Evolutionary conservation across 257 asterid species (phyloP).

Genomic region (Solanum tacnaense): DNA sequence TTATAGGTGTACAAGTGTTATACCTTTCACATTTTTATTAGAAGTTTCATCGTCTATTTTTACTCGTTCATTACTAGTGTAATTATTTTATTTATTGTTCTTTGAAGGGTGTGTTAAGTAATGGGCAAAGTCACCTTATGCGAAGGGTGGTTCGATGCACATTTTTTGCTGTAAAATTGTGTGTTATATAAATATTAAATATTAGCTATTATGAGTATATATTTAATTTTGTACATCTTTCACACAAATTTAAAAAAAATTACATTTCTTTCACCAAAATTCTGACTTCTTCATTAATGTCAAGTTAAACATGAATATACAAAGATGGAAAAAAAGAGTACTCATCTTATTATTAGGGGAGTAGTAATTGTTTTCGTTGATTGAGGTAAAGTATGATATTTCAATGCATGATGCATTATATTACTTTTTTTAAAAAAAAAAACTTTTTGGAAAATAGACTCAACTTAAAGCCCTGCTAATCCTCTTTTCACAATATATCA

Average conservation of each 20-base stretch:
- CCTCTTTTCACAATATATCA: too few relatives aligned
- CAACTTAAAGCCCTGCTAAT: too few relatives aligned
- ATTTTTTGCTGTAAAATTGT: too few relatives aligned
- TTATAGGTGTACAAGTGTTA: background rate
- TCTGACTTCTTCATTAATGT: background rate
- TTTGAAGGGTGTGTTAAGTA: too few relatives aligned
- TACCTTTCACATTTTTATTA: background rate
- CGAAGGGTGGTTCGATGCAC: background rate
- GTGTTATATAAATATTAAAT: background rate
- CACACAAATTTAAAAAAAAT: too few relatives aligned
- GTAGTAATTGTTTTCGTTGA: background rate
- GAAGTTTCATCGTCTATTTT: background rate
- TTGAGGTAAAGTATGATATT: background rate
- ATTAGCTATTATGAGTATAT: too few relatives aligned
- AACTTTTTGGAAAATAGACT: background rate
- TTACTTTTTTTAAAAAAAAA: too few relatives aligned
- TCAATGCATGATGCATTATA: background rate
- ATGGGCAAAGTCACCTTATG: background rate
- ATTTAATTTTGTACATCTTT: too few relatives aligned
- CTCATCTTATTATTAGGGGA: background rate
- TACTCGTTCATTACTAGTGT: background rate
- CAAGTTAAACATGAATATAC: background rate
- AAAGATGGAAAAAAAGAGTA: background rate
- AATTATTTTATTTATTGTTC: background rate
- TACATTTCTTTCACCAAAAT: too few relatives aligned